Conservation (phyloP, 257 asterid species). For the Petrea volubilis region DNA sequence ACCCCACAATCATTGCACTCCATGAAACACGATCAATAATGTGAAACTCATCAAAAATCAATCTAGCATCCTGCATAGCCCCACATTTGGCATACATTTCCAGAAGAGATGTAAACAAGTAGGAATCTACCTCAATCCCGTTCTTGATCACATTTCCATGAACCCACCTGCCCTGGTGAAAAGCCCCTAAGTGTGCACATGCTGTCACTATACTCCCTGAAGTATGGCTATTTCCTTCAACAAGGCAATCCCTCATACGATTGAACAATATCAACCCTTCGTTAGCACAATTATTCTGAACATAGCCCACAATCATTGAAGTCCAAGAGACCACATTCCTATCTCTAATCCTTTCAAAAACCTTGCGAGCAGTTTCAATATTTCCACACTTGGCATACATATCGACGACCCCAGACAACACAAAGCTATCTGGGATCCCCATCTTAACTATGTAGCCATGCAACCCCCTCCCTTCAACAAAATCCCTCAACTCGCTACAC, state of each 20-base stretch:
- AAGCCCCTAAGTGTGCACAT: slow-evolving; percentile 52
- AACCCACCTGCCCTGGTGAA: slow-evolving; percentile 68
- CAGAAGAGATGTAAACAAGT: slow-evolving; percentile 47
- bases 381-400: slow-evolving; percentile 74
- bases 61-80: slow-evolving; percentile 49
- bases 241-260: slow-evolving; percentile 60
- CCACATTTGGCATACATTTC: slow-evolving; percentile 65
- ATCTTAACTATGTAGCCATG: slow-evolving; percentile 51
- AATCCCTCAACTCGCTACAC: slow-evolving; percentile 50
- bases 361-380: slow-evolving; percentile 38
- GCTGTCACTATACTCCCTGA: slow-evolving; percentile 54
- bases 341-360: slow-evolving; percentile 46
- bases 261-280: slow-evolving; percentile 54
- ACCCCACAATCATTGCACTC: slow-evolving; percentile 63
- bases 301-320: slow-evolving; percentile 70
- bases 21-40: slow-evolving; percentile 51
- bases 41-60: slow-evolving; percentile 41
- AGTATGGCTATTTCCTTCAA: slow-evolving; percentile 53
- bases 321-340: slow-evolving; percentile 76
- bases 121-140: slow-evolving; percentile 35
- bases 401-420: slow-evolving; percentile 65
- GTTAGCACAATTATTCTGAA: slow-evolving; percentile 49
- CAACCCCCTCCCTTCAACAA: slow-evolving; percentile 51
- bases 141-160: slow-evolving; percentile 61
- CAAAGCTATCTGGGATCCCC: slow-evolving; percentile 57